Evolutionary conservation across 2,329 filamentous ascomycete species (phyloP).

Genomic region (Colletotrichum nymphaeae): DNA sequence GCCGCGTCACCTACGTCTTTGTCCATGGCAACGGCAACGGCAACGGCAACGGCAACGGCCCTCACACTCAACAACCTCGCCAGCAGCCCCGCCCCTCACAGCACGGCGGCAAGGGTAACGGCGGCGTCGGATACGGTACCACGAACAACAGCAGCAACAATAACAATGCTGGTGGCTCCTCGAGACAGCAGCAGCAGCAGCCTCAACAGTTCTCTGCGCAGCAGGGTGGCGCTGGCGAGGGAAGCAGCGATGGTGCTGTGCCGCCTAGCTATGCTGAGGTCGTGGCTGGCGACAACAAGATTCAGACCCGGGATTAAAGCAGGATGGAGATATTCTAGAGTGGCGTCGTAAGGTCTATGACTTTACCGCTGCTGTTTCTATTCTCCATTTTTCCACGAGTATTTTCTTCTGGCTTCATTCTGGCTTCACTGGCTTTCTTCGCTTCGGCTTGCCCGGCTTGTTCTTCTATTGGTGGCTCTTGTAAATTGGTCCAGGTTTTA

Average conservation of each 20-base stretch:
- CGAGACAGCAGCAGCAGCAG: conserved; percentile 27
- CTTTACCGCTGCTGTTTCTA: not conserved
- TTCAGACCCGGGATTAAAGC: conserved; percentile 74
- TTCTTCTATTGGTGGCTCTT: not conserved
- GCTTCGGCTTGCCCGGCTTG: not conserved
- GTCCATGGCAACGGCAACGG: conserved; percentile 66
- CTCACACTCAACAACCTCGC: conserved; percentile 43
- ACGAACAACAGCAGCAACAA: conserved; percentile 40
- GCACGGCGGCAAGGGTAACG: conserved; percentile 40
- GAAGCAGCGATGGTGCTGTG: conserved; percentile 58
- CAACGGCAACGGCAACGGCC: conserved; percentile 40
- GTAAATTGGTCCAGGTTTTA: not conserved
- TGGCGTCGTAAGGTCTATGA: not conserved
- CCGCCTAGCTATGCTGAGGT: conserved; percentile 93
- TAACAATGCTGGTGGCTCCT: conserved; percentile 39
- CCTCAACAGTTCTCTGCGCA: conserved; percentile 38
- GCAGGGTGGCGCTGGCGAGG: conserved; percentile 49
- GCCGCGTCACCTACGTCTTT: conserved; percentile 82
- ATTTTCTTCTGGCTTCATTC: not conserved
- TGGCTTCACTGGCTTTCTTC: not conserved
- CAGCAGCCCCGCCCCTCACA: conserved; percentile 46
- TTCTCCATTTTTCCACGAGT: too few relatives aligned
- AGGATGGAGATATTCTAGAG: not conserved
- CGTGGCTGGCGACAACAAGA: conserved; percentile 85
- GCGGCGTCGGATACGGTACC: conserved; percentile 60